Percentiles rank a stretch among this genome's conserved stretches.
Conservation (phyloP, 441 rosid genomes). For the Breynia disticha region DNA sequence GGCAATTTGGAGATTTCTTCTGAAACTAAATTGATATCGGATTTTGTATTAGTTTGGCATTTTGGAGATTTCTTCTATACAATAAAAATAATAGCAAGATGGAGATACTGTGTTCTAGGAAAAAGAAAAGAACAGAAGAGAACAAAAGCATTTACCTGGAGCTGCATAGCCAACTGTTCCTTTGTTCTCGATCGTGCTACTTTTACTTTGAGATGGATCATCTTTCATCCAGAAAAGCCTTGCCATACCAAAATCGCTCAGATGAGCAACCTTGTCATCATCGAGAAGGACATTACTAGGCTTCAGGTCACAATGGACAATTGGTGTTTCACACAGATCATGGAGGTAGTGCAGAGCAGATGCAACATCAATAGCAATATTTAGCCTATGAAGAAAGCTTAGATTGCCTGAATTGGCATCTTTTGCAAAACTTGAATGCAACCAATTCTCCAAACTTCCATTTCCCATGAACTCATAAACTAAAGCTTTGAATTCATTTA, state of each 20-base stretch:
- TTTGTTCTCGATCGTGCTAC: neutral
- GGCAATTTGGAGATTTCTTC: too few relatives aligned
- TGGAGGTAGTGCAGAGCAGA: conserved; percentile 27
- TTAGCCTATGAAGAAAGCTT: too few relatives aligned
- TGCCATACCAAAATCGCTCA: conserved; percentile 12
- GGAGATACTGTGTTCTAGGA: too few relatives aligned
- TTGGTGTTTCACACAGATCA: conserved; percentile 13
- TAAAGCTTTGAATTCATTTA: conserved; percentile 26
- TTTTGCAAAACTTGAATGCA: conserved; percentile 8
- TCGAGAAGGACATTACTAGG: too few relatives aligned
- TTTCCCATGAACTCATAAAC: conserved; percentile 17
- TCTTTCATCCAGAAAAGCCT: neutral
- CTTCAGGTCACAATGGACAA: conserved; percentile 15
- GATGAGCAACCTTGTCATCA: conserved; percentile 8
- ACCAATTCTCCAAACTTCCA: too few relatives aligned
- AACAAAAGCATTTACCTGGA: conserved; percentile 12
- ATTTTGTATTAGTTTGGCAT: too few relatives aligned
- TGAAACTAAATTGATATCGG: too few relatives aligned
- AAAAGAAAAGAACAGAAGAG: too few relatives aligned
- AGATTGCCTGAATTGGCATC: neutral
- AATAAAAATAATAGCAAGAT: too few relatives aligned
- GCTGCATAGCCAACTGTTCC: conserved; percentile 9
- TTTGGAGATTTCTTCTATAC: too few relatives aligned
- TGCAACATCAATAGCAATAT: conserved; percentile 24
- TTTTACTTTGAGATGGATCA: neutral